Conservation (phyloP, 2,329 filamentous ascomycete genomes). For the Ophiostoma perfectum region DNA sequence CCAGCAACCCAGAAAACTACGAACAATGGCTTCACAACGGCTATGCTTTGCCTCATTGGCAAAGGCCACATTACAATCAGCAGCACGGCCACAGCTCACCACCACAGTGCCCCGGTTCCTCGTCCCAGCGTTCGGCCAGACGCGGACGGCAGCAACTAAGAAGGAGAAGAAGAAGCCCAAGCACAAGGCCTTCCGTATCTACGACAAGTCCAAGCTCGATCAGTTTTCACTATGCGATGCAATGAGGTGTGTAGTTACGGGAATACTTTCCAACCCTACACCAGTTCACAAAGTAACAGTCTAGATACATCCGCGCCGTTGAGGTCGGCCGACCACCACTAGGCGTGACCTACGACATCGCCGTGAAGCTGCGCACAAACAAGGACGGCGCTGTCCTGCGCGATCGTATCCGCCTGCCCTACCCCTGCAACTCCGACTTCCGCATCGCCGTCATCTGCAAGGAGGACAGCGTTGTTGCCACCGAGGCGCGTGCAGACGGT, state of each 20-base stretch:
- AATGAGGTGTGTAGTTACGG: conserved; percentile 55
- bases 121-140: conserved; percentile 43
- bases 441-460: conserved; percentile 87
- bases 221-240: conserved; percentile 85
- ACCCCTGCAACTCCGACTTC: conserved; percentile 82
- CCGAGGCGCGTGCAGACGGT: conserved; percentile 69
- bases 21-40: conserved; percentile 46
- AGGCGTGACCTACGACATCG: conserved; percentile 79
- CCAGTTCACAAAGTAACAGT: neutral
- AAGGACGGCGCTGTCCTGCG: conserved; percentile 84
- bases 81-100: conserved; percentile 37
- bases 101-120: conserved; percentile 46
- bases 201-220: conserved; percentile 59
- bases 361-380: conserved; percentile 73
- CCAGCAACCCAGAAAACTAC: conserved; percentile 28
- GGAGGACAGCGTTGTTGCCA: conserved; percentile 68
- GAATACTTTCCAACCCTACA: too few relatives aligned
- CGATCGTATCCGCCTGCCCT: conserved; percentile 80
- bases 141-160: conserved; percentile 48
- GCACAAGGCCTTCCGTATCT: conserved; percentile 62
- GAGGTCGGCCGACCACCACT: conserved; percentile 79
- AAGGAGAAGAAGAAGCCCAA: conserved; percentile 52
- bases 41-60: conserved; percentile 52
- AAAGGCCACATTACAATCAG: conserved; percentile 42
- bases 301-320: conserved; percentile 83